phyloP scores from a whole-genome alignment of 1,139 yeast species.

The Debaryomyces robertsiae region DNA sequence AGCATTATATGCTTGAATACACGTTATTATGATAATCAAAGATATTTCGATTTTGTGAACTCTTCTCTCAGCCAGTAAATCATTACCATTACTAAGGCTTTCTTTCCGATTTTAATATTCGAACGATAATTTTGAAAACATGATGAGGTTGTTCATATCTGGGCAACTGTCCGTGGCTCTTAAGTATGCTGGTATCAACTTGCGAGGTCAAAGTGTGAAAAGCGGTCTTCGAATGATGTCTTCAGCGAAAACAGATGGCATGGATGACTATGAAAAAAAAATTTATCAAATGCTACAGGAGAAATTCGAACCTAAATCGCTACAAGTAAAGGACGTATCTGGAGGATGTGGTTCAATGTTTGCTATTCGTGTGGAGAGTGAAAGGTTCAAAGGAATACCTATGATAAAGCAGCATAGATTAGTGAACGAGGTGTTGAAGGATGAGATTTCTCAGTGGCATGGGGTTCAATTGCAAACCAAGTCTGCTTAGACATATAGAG shows the following conservation, averaged over 20 bases:
- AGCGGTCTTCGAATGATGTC: slow-evolving; percentile 8
- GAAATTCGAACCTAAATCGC: slow-evolving; percentile 57
- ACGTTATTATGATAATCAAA: too few relatives aligned
- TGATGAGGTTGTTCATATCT: slow-evolving; percentile 1
- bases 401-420: slow-evolving; percentile 91
- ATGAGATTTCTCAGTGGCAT: slow-evolving; percentile 92
- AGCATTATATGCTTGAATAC: slow-evolving; percentile 1
- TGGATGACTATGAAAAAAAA: slow-evolving; percentile 69
- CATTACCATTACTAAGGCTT: slow-evolving; percentile 3
- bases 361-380: slow-evolving; percentile 77
- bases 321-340: slow-evolving; percentile 78
- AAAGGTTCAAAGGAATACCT: slow-evolving; percentile 72
- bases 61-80: slow-evolving; percentile 7
- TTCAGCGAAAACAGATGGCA: slow-evolving; percentile 19
- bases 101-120: background rate
- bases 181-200: background rate
- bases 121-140: background rate
- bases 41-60: slow-evolving; percentile 4
- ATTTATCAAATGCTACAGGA: slow-evolving; percentile 58
- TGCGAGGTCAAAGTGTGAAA: background rate
- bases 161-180: background rate
- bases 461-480: slow-evolving; percentile 86
- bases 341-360: slow-evolving; percentile 99
- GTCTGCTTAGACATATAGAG: slow-evolving; percentile 27
- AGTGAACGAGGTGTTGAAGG: slow-evolving; percentile 79